phyloP scores from a whole-genome alignment of 257 asterid genomes.

The Schizonepeta tenuifolia region DNA sequence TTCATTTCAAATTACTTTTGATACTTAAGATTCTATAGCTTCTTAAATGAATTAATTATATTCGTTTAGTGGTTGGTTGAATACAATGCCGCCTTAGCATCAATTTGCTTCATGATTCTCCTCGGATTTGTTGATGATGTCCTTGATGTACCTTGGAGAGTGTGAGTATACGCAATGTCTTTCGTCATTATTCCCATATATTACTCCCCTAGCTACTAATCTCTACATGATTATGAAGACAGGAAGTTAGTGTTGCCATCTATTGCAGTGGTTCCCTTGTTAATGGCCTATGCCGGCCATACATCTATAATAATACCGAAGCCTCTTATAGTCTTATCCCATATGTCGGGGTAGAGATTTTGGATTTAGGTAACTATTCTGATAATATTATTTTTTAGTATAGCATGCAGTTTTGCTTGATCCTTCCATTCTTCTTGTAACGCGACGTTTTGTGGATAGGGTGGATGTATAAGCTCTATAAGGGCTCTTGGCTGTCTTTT shows the following conservation, averaged over 20 bases:
- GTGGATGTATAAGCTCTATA: conserved; percentile 87
- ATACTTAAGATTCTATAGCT: neutral
- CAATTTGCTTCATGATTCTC: conserved; percentile 89
- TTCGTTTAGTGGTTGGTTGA: conserved; percentile 85
- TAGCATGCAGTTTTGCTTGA: too few relatives aligned
- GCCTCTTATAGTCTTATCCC: conserved; percentile 78
- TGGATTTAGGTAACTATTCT: conserved; percentile 67
- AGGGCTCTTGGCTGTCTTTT: conserved; percentile 92
- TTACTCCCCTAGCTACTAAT: conserved; percentile 25
- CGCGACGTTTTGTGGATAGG: conserved; percentile 50
- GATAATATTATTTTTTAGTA: neutral
- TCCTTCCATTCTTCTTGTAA: neutral
- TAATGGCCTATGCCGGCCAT: conserved; percentile 97
- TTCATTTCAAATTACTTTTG: too few relatives aligned
- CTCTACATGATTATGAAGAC: conserved; percentile 45
- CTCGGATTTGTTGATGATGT: conserved; percentile 98
- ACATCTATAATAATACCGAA: conserved; percentile 87
- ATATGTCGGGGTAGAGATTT: conserved; percentile 60
- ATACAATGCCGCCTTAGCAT: conserved; percentile 96
- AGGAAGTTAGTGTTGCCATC: conserved; percentile 88
- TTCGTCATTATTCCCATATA: conserved; percentile 33
- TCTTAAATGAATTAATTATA: neutral
- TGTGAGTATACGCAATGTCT: conserved; percentile 57
- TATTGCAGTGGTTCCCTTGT: conserved; percentile 85
- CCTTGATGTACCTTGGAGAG: conserved; percentile 99